These are phyloP conservation scores for Solanum gracilifrons DNA, from an alignment of 257 asterid species.

Conservation along the genomic window DNA sequence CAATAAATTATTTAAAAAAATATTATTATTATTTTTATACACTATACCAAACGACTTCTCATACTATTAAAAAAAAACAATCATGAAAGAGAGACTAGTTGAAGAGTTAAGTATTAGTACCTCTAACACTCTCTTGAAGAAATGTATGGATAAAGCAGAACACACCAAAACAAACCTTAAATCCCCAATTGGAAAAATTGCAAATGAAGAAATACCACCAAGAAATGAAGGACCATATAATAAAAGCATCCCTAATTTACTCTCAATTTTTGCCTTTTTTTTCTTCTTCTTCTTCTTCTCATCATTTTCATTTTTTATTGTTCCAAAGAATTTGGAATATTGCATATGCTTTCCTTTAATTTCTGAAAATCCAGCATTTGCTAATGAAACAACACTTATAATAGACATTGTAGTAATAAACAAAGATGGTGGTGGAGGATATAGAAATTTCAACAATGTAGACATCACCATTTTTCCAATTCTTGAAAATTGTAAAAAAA, in stretches of 20 bases:
- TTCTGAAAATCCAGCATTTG: constrained; percentile 29
- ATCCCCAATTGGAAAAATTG: constrained; percentile 21
- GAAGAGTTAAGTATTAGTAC: constrained; percentile 15
- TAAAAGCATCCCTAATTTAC: constrained; percentile 55
- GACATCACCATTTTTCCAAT: constrained; percentile 4
- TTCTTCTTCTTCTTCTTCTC: neutral
- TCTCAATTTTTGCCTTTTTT: constrained; percentile 10
- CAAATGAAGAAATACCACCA: constrained; percentile 39
- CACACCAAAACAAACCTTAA: constrained; percentile 36
- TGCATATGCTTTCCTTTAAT: constrained; percentile 46
- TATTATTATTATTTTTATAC: neutral
- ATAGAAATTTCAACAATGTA: constrained; percentile 7
- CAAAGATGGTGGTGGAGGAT: constrained; percentile 26
- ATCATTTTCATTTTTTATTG: constrained; percentile 12
- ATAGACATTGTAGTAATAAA: constrained; percentile 21
- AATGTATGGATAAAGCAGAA: constrained; percentile 43
- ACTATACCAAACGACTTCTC: neutral
- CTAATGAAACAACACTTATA: constrained; percentile 7
- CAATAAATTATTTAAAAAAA: too few species aligned
- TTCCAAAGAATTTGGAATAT: constrained; percentile 55
- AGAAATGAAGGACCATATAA: constrained; percentile 55
- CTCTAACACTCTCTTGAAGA: constrained; percentile 62
- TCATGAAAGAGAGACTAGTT: neutral
- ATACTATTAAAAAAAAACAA: neutral
- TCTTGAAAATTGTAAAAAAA: neutral